phyloP scores from a whole-genome alignment of 768 basidiomycete species.

The Cubamyces lactineus region DNA sequence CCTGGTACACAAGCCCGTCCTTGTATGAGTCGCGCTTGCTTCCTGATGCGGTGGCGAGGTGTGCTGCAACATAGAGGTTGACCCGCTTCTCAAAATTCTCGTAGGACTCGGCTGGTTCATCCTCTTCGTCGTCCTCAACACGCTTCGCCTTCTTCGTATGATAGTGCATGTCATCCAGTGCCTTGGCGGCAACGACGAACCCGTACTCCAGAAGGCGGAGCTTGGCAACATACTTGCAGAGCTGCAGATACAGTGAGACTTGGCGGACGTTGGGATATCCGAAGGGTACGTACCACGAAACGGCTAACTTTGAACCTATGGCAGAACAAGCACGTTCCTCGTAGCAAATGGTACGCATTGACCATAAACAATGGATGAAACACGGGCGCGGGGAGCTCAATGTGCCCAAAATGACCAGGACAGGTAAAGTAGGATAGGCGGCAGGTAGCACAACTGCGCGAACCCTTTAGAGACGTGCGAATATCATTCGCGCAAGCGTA shows the following conservation, averaged over 20 bases:
- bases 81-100: constrained; percentile 66
- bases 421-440: constrained; percentile 91
- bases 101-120: constrained; percentile 57
- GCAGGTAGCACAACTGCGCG: constrained; percentile 86
- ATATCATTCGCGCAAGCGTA: constrained; percentile 26
- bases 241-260: constrained; percentile 43
- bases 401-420: constrained; percentile 98
- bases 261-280: constrained; percentile 7
- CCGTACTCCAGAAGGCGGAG: constrained; percentile 89
- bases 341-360: constrained; percentile 84
- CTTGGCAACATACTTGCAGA: constrained; percentile 84
- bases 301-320: constrained; percentile 85
- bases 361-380: constrained; percentile 96
- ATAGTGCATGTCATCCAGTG: constrained; percentile 69
- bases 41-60: constrained; percentile 44
- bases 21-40: constrained; percentile 86
- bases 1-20: constrained; percentile 84
- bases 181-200: constrained; percentile 78
- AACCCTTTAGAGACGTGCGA: constrained; percentile 18
- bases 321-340: constrained; percentile 91
- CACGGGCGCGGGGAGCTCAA: constrained; percentile 92
- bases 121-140: constrained; percentile 48
- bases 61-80: constrained; percentile 66
- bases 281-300: constrained; percentile 55
- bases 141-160: constrained; percentile 38